A percentile compares a stretch with the other conserved stretches of the same genome.
Conservation (phyloP, 2,329 filamentous ascomycete genomes). For the Penicillium corylophilum region DNA sequence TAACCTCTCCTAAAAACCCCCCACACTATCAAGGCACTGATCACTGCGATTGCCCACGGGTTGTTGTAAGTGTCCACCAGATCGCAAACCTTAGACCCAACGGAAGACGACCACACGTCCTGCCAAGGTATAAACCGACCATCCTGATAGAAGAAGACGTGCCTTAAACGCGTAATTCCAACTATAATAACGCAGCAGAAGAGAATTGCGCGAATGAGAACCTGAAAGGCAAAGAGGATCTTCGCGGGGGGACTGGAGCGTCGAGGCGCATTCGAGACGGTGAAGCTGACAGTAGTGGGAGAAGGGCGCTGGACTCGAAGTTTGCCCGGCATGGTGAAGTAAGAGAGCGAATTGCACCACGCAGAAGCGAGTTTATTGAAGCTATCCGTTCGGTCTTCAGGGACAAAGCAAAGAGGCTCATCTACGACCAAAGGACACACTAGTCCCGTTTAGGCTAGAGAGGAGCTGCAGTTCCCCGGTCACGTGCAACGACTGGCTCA, state of each 20-base stretch:
- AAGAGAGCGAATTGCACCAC: not conserved
- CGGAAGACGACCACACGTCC: constrained; percentile 33
- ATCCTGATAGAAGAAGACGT: constrained; percentile 27
- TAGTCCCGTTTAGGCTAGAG: constrained; percentile 10
- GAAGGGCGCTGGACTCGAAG: constrained; percentile 58
- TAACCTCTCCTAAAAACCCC: constrained; percentile 50
- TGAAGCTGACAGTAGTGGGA: constrained; percentile 88
- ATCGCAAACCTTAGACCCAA: constrained; percentile 34
- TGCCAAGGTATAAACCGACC: constrained; percentile 29
- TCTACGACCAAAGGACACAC: constrained; percentile 6
- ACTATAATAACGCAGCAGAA: constrained; percentile 43
- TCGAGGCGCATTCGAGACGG: constrained; percentile 74
- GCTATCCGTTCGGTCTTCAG: not conserved
- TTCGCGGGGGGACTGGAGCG: constrained; percentile 48
- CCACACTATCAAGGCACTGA: constrained; percentile 43
- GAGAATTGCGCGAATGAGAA: constrained; percentile 47
- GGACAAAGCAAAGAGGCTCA: constrained; percentile 12
- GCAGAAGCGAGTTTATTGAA: constrained; percentile 5
- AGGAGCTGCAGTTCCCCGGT: constrained; percentile 10
- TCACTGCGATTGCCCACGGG: constrained; percentile 44
- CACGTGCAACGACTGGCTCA: constrained; percentile 24
- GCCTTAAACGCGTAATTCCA: constrained; percentile 34
- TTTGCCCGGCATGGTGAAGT: constrained; percentile 58
- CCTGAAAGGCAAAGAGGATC: constrained; percentile 43
- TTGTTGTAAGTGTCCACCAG: constrained; percentile 41